Evolutionary conservation across 2,329 filamentous ascomycete genomes (phyloP), one percentile per base, ranked within the genome.

Genomic region (Anthostomella pinea): DNA sequence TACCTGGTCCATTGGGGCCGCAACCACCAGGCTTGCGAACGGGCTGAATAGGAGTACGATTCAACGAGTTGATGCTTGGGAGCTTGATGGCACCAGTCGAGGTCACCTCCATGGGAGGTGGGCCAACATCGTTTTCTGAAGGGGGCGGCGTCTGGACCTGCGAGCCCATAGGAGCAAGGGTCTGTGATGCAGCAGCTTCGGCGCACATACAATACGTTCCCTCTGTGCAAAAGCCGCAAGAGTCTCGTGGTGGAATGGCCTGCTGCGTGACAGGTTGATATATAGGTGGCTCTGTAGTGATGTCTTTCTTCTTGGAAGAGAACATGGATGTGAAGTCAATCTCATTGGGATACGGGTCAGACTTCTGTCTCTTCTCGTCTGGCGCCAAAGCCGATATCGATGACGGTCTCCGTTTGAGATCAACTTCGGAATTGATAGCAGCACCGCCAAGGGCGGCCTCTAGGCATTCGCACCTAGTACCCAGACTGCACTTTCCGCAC

Each of bases 121-220:
- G 70, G 2, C 71, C 68, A 11, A 74, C 71, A 51, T 82, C 77
- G 21, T 75, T 73, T 48, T 87, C 83, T 3, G 74, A 77, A 1
- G 75, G 73, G 6, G 77, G 76, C 8, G 76, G 76, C 3, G 76
- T 80, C 43, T 74, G 70, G 19, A 67, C 71, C 59, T 76, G 75
- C 45, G 68, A 68, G 34, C 67, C 57, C 17, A 65, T 62, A 18
- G 58, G 55, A 6, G 66, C 63, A 6, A 68, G 60, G 1, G 63
- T 59, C 25, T 69, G 65, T 10, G 65, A 56, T 2, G 56, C 52
- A 21, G 59, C 54, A 20, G 58, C 48, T 47, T 90, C 86, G 16
- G 85, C 86, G 60, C 87, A 93, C 48, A 89, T 80, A 56, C 87
- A 93, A 51, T 87, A 87, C 1, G 83, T 89, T 4, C 85, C 85